phyloP scores from a whole-genome alignment of 2,329 filamentous ascomycete species.

The Trichoderma citrinoviride region DNA sequence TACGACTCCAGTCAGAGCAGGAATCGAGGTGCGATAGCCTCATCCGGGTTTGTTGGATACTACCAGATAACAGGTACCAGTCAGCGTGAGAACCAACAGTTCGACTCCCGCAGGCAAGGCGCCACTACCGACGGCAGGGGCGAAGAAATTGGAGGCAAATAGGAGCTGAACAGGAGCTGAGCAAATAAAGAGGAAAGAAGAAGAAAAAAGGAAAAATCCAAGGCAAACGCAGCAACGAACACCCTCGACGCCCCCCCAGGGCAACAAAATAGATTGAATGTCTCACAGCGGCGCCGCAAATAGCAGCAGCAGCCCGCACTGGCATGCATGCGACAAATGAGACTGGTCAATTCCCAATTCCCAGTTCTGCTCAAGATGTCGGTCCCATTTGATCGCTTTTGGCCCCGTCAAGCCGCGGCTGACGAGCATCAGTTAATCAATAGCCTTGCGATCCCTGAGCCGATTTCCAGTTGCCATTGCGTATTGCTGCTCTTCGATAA shows the following conservation, averaged over 20 bases:
- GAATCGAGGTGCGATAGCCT: too few species aligned
- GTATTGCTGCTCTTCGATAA: background rate
- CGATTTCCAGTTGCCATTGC: background rate
- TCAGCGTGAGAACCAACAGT: background rate
- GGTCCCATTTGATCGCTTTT: background rate
- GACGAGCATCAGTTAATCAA: background rate
- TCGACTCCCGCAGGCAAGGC: background rate
- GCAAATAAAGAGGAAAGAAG: background rate
- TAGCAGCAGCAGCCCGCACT: conserved; percentile 1
- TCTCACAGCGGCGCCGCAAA: conserved; percentile 8
- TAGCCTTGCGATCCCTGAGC: background rate
- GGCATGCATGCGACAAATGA: background rate
- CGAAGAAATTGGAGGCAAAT: background rate
- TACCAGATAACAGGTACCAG: too few species aligned
- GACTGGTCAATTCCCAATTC: background rate
- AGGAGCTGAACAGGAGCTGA: background rate
- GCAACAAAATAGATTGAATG: conserved; percentile 10
- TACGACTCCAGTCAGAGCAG: too few species aligned
- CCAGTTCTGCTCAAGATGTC: too few species aligned
- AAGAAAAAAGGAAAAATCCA: background rate
- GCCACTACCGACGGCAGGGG: conserved; percentile 16
- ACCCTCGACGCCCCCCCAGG: conserved; percentile 1
- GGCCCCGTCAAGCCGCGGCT: too few species aligned
- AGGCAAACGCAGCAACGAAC: background rate
- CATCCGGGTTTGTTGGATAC: too few species aligned